Evolutionary conservation across 1,284 basidiomycete species (phyloP), one percentile per base, ranked within the genome.

Genomic region (Uromyces viciae-fabae): DNA sequence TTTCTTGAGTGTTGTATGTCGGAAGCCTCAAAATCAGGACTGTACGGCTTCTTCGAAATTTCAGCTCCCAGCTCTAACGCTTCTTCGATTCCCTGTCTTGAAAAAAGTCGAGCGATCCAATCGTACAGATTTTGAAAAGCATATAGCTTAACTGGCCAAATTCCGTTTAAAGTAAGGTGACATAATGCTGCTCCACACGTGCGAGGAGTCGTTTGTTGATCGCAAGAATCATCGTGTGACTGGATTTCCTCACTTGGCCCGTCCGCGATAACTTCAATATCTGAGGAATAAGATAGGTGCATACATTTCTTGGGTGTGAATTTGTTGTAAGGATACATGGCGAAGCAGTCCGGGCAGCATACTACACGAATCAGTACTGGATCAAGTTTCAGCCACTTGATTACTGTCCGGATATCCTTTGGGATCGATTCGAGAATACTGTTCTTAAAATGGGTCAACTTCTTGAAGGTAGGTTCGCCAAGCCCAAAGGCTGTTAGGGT

Each of bases 1-100:
- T 22, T 17, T 9, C 58, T 33, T 11, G 75, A 77, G 22, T 76
- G 25, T n/a, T 76, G 75, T 66, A 76, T 76, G 40, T 76, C 58
- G 22, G 38, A 42, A 15, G 64, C 43, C 22, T 62, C 33, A 19
- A 8, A 9, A 14, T 54, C n/a, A 3, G 56, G 19, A 33, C 64
- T 22, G 42, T 40, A 75, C 17, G 56, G 58, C 15, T 15, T 28
- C 11, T 9, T 5, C 5, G 74, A 75, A 7, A 17, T 25, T 15
- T 14, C n/a, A 14, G 60, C 58, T 22, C 22, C 43, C 22, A 42
- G 8, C 19, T 76, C 58, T 17, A 76, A 25, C 22, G 22, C 28
- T 5, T 76, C 75, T 66, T 76, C 60, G 33, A 76, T 76, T 8
- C 22, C 43, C 4, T 15, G 38, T 33, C 75, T 38, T 9, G 42